Evolutionary conservation across 371 early-diverging fungal genomes (phyloP), one percentile per base, ranked within the genome.

Genomic region (Circinella minor): DNA sequence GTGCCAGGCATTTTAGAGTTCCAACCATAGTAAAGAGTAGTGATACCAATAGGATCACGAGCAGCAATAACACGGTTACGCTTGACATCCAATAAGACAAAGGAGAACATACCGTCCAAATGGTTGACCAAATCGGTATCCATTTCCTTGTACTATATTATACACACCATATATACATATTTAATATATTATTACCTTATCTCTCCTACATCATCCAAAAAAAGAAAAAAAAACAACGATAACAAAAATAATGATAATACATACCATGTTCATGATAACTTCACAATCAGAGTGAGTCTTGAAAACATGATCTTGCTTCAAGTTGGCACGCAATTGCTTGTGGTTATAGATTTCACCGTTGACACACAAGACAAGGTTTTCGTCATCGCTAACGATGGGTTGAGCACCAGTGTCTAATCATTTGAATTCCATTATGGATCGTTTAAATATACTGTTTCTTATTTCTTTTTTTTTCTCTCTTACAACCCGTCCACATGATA

Each of bases 261-360:
- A 75, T 88, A 96, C 96, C 87, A 96, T 79, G 77, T 94, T 93
- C 77, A 98, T 81, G 67, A 98, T 96, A 66, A 96, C 91, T 82
- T 98, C 97, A 86, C 98, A 98, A 79, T 98, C 98, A 68, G 97
- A 96, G 72, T 93, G 91, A 65, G 98, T 97, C 86, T 94, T 90
- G 89, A 97, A 97, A 59, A 79, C 82, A 70, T 81, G 84, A 55
- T 74, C 71, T 71, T 76, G 73, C 85, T 93, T 88, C 46, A 98
- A 89, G 36, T 88, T 81, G 74, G 91, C 90, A 83, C 97, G 87
- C 43, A 98, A 89, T 34, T 88, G 83, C 76, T 92, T 90, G 85
- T 98, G 96, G 92, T 98, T 98, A 88, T 98, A 98, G 81, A 98
- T 98, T 82, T 98, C 98, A 67, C 97, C 98, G 85, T 98, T 98